Base-by-base conservation (phyloP, 2,329 filamentous ascomycete genomes). In the Aspergillus luchuensis region DNA sequence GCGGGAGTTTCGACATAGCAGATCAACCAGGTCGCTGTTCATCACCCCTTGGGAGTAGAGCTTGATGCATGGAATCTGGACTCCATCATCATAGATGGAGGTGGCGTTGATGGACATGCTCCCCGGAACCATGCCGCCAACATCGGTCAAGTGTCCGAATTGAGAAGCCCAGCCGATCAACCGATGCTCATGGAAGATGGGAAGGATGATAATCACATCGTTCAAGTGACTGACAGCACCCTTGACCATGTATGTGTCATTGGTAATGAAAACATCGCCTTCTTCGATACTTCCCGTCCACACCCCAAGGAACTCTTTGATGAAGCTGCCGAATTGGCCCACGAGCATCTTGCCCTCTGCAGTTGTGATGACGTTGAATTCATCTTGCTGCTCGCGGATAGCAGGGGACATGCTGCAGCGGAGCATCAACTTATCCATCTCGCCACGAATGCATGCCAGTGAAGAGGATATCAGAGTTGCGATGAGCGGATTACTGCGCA, bases 301-400 rank as follows among this genome's bases (percentile, higher is more conserved):
- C 2, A 74, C 70, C 1, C 75, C 66, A n/a, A 83, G 66, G 56
- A 84, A 82, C 45, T 80, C 74, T 0, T 74, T 74, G 61, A 82
- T 82, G 63, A 82, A 82, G 61, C 79, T 81, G 3, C 80, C 81
- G 38, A 83, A 82, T 52, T 84, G 81, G 0, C 81, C 81, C 6
- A 81, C 81, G 0, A 84, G 74, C 80, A 84, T 84, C 62, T 82
- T 76, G 4, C 81, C 81, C 1, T 74, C 68, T 0, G 73, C 71
- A 45, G 81, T 80, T 4, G 81, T 82, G 54, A 83, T 81, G n/a
- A 83, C 80, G 33, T 83, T 83, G 69, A 82, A 83, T 60, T 83
- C 81, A 28, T 83, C 81, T 61, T 83, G 81, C 52, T 83, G 80
- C 54, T 83, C 81, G 17, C 81, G 74, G 45, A 83, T 82, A 0